Evolutionary conservation across 306 rosid genomes (phyloP), one percentile per base, ranked within the genome.

Genomic region (Mucuna pruriens): DNA sequence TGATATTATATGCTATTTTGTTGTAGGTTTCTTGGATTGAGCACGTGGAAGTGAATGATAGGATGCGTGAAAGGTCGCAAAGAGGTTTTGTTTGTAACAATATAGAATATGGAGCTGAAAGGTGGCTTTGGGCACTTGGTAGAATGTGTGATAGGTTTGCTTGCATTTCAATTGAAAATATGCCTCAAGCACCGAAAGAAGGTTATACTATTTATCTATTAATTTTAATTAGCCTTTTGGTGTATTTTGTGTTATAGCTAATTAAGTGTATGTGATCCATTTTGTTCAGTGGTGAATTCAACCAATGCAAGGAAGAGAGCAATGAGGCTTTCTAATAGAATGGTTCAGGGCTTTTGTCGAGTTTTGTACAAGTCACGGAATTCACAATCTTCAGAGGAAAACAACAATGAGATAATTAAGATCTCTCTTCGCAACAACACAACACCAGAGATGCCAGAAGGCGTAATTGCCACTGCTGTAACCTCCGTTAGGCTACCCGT

Each of bases 11-110:
- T 46, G 3, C 3, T 49, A 26, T 4, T 31, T 26, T 29, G 19
- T 70, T 74, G 9, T 61, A 92, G 95, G 80, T 92, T 68, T 85
- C 84, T 6, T 92, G 95, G 95, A 74, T 88, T 25, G 97, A 92
- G 62, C 97, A 89, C 60, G 90, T 89, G 29, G 78, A 82, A 68
- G 91, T 91, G 51, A 89, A 89, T 40, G 91, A 89, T 15, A 83
- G 16, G 73, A 74, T 31, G 19, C 87, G 82, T 42, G 52, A 80
- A 15, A 82, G 82, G 42, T 87, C 82, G 8, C 89, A 80, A 12
- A 79, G 91, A 46, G 87, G 80, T 81, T 82, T 88, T 49, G 52
- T 86, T 11, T 66, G 54, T 44, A 29, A 77, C 23, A 70, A 11
- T 31, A 23, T 44, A 6, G 88, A 91, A 1, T 92, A 80, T 78